These are phyloP conservation scores for Russula virescens DNA, from an alignment of 768 basidiomycete species.

Conservation along the genomic window DNA sequence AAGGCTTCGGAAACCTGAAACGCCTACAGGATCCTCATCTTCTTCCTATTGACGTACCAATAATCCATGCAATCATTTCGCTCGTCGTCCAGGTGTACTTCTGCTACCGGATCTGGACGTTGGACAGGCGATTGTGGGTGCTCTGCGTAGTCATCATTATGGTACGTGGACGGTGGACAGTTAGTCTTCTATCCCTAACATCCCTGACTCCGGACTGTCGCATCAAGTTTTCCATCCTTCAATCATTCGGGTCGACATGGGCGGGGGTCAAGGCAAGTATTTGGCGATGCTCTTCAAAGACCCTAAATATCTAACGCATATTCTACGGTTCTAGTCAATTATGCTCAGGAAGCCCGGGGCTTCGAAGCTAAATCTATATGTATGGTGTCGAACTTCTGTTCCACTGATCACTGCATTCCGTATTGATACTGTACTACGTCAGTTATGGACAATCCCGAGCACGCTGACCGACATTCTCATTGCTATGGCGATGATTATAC, in stretches of 20 bases:
- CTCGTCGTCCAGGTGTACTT: conserved; percentile 31
- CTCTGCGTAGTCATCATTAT: background rate
- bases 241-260: conserved; percentile 5
- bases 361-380: background rate
- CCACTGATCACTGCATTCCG: background rate
- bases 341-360: background rate
- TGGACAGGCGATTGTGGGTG: conserved; percentile 13
- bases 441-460: conserved; percentile 14
- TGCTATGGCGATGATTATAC: conserved; percentile 5
- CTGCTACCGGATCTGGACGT: conserved; percentile 31
- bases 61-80: conserved; percentile 28
- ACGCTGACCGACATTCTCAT: conserved; percentile 16
- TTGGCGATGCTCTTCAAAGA: background rate
- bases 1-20: conserved; percentile 9
- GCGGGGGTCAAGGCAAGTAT: background rate
- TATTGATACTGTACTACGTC: background rate
- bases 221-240: background rate
- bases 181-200: no score
- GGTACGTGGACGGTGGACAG: background rate
- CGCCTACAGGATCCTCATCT: no score
- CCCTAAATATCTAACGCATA: background rate
- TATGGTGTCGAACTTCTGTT: background rate
- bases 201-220: background rate
- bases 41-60: conserved; percentile 23
- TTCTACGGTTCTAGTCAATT: background rate